Base-by-base conservation (phyloP, 352 stramenopile genomes). In the Phytophthora nicotianae region DNA sequence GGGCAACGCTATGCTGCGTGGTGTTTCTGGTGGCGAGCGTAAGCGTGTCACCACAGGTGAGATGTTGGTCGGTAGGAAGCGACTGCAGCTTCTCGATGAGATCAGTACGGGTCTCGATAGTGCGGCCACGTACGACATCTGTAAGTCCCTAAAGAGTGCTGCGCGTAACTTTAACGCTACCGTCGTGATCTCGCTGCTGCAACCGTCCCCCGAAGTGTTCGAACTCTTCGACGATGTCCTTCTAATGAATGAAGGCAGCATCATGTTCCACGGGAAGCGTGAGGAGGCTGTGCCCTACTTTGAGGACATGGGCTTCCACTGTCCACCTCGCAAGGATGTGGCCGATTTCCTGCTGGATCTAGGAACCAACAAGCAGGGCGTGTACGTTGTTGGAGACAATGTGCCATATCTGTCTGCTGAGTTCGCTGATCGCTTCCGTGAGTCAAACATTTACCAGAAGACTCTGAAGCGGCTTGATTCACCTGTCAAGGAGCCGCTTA, bases 121-220 rank as follows among this genome's bases (percentile, higher is more conserved):
- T 49, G 64, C 64, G n/a, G 58, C 64, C 10, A 70, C 62, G 0
- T 70, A 57, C 60, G 90, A 98, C 49, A 98, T 98, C 52, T 83
- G 89, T 51, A 86, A 92, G 43, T 73, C 88, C 5, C 56, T 97
- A 5, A 80, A 75, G 29, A 78, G 79, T 53, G 64, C 75, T 2
- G 81, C 77, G 0, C 54, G 61, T 14, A 77, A 84, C 35, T 77
- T 84, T 33, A 75, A 82, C 48, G 40, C 69, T 2, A 88, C 74
- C 3, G 66, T 86, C 10, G 71, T 85, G 5, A 74, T 83, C 27
- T 70, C 72, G 9, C 58, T 88, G 17, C 58, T 77, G 2, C 76
- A 84, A 50, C 69, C 74, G 8, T 84, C 48, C 47, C 76, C 79
- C 0, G 72, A 84, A 43, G 74, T 86, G 11, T 79, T 85, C 21